Evolutionary conservation across 2,329 filamentous ascomycete species (phyloP).

Genomic region (Cytospora chrysosperma): DNA sequence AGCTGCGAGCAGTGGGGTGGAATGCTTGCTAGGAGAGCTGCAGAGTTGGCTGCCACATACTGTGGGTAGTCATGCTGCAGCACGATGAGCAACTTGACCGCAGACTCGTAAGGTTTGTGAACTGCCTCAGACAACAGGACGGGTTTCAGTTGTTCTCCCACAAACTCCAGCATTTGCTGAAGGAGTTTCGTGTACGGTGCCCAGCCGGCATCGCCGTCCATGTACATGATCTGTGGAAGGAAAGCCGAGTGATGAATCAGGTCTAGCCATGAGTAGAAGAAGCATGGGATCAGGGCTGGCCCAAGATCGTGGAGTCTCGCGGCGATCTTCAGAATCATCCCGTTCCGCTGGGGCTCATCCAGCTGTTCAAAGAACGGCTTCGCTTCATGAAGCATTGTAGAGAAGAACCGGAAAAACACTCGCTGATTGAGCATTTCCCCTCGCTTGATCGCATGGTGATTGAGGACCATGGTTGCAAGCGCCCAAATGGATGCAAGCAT

Average conservation of each 20-base stretch:
- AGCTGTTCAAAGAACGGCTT: slow-evolving; percentile 57
- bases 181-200: slow-evolving; percentile 70
- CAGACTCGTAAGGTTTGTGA: slow-evolving; percentile 81
- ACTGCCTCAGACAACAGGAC: slow-evolving; percentile 66
- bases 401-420: slow-evolving; percentile 89
- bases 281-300: slow-evolving; percentile 75
- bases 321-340: slow-evolving; percentile 71
- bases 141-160: slow-evolving; percentile 77
- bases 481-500: slow-evolving; percentile 78
- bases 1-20: slow-evolving; percentile 83
- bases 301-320: slow-evolving; percentile 70
- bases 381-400: slow-evolving; percentile 76
- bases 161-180: slow-evolving; percentile 68
- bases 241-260: slow-evolving; percentile 84
- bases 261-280: slow-evolving; percentile 80
- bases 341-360: slow-evolving; percentile 60
- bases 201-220: slow-evolving; percentile 72
- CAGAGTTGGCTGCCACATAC: slow-evolving; percentile 85
- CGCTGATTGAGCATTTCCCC: slow-evolving; percentile 82
- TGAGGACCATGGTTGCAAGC: slow-evolving; percentile 77
- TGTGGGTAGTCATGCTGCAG: slow-evolving; percentile 94
- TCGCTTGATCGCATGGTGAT: slow-evolving; percentile 78
- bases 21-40: slow-evolving; percentile 76
- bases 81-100: slow-evolving; percentile 77
- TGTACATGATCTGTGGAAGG: slow-evolving; percentile 71